Evolutionary conservation across 257 asterid species (phyloP).

Genomic region (Dorcoceras hygrometricum): DNA sequence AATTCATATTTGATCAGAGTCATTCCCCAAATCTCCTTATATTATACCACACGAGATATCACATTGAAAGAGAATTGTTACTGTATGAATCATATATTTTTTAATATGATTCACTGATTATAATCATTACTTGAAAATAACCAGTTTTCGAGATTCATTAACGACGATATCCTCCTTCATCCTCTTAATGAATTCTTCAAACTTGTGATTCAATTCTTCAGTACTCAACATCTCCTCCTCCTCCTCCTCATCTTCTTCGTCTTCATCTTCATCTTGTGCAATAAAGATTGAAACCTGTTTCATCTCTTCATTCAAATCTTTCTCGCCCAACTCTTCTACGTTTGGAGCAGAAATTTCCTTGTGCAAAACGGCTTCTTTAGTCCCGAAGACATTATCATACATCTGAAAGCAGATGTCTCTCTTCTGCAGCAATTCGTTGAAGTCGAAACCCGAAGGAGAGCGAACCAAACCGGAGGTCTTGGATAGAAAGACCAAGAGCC

Average conservation of each 20-base stretch:
- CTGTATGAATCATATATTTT: background rate
- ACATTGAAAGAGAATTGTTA: too few species aligned
- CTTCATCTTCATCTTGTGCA: background rate
- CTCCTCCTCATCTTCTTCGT: background rate
- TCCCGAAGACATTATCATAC: background rate
- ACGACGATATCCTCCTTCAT: conserved; percentile 46
- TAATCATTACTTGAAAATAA: background rate
- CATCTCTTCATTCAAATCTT: background rate
- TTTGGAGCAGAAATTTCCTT: background rate
- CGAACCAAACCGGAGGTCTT: conserved; percentile 35
- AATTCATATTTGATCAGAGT: too few species aligned
- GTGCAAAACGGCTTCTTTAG: background rate
- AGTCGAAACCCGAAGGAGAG: conserved; percentile 23
- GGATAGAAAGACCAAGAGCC: conserved; percentile 44
- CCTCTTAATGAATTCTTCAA: conserved; percentile 45
- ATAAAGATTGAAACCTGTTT: background rate
- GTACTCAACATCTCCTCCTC: conserved; percentile 32
- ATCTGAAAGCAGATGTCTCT: background rate
- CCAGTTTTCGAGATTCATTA: conserved; percentile 2
- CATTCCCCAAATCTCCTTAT: too few species aligned
- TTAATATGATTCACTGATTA: too few species aligned
- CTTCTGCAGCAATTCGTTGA: conserved; percentile 20
- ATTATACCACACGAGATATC: too few species aligned
- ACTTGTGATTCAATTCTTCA: conserved; percentile 41
- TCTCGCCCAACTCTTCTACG: background rate